Conservation (phyloP, 306 rosid genomes). For the Inga leiocalycina region DNA sequence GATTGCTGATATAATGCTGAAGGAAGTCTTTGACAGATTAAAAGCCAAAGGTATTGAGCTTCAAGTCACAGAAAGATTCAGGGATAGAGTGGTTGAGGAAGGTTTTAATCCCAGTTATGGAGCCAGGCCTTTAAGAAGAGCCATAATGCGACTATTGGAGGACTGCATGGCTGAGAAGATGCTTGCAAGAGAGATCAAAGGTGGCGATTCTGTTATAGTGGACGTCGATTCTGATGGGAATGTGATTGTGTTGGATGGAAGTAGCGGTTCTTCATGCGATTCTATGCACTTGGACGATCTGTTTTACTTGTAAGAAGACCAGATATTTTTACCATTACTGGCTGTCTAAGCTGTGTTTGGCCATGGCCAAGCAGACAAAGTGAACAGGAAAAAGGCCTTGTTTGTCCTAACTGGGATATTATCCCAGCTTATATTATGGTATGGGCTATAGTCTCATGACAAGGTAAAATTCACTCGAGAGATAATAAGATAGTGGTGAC, state of each 20-base stretch:
- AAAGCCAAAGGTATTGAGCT: slow-evolving; percentile 81
- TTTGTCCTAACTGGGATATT: background rate
- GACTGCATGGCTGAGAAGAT: slow-evolving; percentile 99
- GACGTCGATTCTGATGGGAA: slow-evolving; percentile 92
- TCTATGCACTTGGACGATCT: slow-evolving; percentile 16
- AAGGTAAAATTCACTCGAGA: background rate
- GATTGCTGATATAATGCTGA: slow-evolving; percentile 91
- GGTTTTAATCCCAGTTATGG: slow-evolving; percentile 97
- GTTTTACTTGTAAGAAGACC: slow-evolving; percentile 45
- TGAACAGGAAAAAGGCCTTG: background rate
- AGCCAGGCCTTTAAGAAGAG: slow-evolving; percentile 97
- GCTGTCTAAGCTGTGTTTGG: slow-evolving; percentile 16
- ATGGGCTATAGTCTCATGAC: slow-evolving; percentile 6
- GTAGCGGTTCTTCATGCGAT: slow-evolving; percentile 62
- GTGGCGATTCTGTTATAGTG: slow-evolving; percentile 92
- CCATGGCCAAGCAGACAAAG: slow-evolving; percentile 30
- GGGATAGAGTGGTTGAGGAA: slow-evolving; percentile 93
- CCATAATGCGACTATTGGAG: slow-evolving; percentile 95
- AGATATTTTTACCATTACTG: slow-evolving; percentile 34
- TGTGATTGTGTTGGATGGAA: slow-evolving; percentile 86
- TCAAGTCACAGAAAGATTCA: slow-evolving; percentile 91
- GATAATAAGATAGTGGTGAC: background rate
- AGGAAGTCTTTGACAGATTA: slow-evolving; percentile 83
- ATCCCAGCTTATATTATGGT: slow-evolving; percentile 29
- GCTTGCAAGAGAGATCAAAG: slow-evolving; percentile 94